Conservation (phyloP, 148 eudicot species). For the Selenicereus undatus region DNA sequence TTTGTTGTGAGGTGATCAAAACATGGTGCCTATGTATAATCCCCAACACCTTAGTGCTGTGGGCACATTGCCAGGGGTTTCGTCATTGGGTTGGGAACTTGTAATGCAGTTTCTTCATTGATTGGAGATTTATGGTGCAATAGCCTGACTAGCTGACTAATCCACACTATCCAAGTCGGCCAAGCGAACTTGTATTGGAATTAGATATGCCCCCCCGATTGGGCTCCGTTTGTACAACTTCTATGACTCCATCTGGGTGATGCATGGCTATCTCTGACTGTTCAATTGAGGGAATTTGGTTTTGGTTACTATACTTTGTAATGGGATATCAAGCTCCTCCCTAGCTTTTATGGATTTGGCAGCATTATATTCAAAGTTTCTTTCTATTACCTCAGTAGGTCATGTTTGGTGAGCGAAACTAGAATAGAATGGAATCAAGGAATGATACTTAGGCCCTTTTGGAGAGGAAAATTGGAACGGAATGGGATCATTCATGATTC, state of each 20-base stretch:
- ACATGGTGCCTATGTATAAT: background rate
- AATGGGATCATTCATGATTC: no score
- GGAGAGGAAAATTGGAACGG: no score
- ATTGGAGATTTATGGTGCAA: background rate
- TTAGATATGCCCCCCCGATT: background rate
- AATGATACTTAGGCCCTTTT: no score
- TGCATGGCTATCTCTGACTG: background rate
- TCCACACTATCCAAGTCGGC: background rate
- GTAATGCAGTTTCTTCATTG: background rate
- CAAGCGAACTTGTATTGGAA: background rate
- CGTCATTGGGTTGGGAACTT: no score
- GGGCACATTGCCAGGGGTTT: background rate
- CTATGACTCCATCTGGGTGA: background rate
- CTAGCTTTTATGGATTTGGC: background rate
- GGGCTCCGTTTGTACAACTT: background rate
- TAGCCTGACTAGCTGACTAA: background rate
- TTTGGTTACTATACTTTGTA: background rate
- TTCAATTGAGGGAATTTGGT: background rate
- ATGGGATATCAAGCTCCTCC: background rate
- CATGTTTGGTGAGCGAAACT: no score
- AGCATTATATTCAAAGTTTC: background rate
- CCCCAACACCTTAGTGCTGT: background rate
- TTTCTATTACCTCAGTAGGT: no score
- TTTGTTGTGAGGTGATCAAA: background rate
- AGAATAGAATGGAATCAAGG: no score